Base-by-base conservation (phyloP, 768 basidiomycete species). In the Amanita exitialis region DNA sequence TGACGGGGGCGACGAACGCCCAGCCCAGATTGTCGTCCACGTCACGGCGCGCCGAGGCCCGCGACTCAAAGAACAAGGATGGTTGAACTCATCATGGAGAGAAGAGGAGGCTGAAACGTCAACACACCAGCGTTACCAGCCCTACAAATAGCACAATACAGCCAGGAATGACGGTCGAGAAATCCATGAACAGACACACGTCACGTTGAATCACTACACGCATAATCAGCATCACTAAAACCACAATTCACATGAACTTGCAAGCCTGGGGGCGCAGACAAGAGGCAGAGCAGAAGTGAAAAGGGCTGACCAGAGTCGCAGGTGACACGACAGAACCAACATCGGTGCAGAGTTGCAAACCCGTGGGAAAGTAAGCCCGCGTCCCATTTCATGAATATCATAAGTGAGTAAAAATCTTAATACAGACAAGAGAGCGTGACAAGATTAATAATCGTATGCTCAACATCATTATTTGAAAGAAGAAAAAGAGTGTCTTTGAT, bases 31-130 rank as follows among this genome's bases (percentile, higher is more conserved):
- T 38, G 61, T 86, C 87, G 81, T 85, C 87, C 58, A 76, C 65
- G 74, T 69, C 69, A 62, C 70, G 72, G 77, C 86, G 85, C 75
- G 62, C 63, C 63, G 53, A 56, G 66, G 73, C 87, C 82, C 81
- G 67, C 59, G 62, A 72, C 83, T 90, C 88, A 72, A 85, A 90
- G 87, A 90, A 90, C 87, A 90, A 90, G 87, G 87, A 90, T 90
- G 39, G 39, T 18, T 10, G 88, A 87, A 78, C 86, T 67, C 60
- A 52, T 16, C 50, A 36, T 36, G 18, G 32, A 38, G 13, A 15
- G 39, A 23, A 44, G 8, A 36, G 10, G 13, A n/a, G 12, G 18
- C 0, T 34, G 4, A 9, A 58, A 10, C 4, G 8, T 15, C 8
- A 35, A 69, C 74, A 69, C 60, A 75, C 74, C 61, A 66, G 58